Conservation (phyloP, 2,329 filamentous ascomycete species). For the Trichophyton verrucosum region DNA sequence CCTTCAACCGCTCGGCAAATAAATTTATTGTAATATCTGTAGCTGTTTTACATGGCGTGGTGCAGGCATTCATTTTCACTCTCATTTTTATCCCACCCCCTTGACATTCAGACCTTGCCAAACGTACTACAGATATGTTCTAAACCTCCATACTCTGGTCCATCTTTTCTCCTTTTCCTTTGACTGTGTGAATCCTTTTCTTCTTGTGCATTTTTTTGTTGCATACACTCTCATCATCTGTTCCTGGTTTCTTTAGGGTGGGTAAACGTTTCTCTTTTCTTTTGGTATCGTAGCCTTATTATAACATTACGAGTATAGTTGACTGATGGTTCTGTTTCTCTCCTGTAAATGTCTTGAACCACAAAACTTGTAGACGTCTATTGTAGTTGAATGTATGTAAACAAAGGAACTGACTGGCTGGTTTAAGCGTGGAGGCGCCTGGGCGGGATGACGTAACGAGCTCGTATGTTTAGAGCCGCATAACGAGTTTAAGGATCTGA, state of each 20-base stretch:
- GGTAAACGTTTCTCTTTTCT: not conserved
- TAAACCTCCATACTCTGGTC: not conserved
- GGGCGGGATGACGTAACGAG: not conserved
- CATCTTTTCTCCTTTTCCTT: not conserved
- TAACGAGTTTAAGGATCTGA: not conserved
- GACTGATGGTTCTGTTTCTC: not conserved
- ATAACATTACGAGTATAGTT: not conserved
- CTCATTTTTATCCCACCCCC: not conserved
- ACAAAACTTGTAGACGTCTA: not conserved
- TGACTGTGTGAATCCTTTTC: not conserved
- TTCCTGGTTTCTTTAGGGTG: not conserved
- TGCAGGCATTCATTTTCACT: not conserved
- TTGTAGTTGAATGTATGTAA: not conserved
- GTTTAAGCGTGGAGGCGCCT: not conserved
- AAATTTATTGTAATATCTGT: conserved; percentile 2
- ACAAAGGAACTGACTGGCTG: not conserved
- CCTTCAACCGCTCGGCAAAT: not conserved
- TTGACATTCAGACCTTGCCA: not conserved
- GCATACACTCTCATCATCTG: not conserved
- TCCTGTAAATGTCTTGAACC: not conserved
- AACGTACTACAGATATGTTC: not conserved
- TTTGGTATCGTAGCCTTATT: not conserved
- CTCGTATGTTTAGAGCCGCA: not conserved
- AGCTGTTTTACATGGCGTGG: not conserved
- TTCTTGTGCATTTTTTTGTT: not conserved